These are phyloP conservation scores for Dactylis glomerata DNA, from an alignment of 176 grass and related monocot species.

Conservation along the genomic window DNA sequence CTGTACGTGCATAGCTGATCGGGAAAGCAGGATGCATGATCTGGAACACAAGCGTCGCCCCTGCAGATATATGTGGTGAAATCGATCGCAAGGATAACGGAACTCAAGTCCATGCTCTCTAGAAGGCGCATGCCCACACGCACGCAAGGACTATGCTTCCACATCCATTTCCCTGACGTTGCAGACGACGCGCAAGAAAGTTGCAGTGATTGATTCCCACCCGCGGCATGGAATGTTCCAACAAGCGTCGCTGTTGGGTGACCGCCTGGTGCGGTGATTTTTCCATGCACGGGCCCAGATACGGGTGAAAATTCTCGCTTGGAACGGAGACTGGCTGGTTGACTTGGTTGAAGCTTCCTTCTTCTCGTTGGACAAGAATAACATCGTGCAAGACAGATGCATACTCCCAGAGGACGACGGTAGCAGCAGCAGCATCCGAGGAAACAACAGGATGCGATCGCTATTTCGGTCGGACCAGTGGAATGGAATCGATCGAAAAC, in stretches of 20 bases:
- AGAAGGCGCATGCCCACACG: not conserved
- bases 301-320: conserved; percentile 3
- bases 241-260: not conserved
- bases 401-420: too few relatives aligned
- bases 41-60: not conserved
- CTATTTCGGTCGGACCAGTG: too few relatives aligned
- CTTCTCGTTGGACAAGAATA: not conserved
- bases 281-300: not conserved
- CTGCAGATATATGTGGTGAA: too few relatives aligned
- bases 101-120: conserved; percentile 2
- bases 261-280: not conserved
- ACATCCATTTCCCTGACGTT: not conserved
- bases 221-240: not conserved
- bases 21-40: not conserved
- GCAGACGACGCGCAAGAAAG: not conserved
- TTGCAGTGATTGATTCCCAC: not conserved
- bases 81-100: too few relatives aligned
- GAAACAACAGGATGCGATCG: not conserved
- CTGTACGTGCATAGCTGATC: not conserved
- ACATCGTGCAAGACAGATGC: too few relatives aligned
- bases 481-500: not conserved
- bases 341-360: not conserved
- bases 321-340: not conserved
- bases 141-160: not conserved
- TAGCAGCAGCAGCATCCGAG: not conserved